phyloP scores from a whole-genome alignment of 202 grass and related monocot species.

The Cymbopogon flexuosus region DNA sequence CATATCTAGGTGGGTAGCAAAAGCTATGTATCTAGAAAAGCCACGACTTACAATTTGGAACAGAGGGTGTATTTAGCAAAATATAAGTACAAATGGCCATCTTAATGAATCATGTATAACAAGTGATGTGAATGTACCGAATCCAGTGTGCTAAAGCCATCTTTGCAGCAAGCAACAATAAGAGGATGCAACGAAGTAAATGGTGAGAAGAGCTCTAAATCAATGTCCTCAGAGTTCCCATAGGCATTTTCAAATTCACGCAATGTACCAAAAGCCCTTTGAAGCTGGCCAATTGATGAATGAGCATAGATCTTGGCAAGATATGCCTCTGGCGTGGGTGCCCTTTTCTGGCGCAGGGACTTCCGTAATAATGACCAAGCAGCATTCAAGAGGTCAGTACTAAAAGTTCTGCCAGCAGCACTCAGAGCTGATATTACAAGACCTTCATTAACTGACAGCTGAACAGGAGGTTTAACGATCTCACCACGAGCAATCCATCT shows the following conservation, averaged over 20 bases:
- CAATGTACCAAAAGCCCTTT: constrained; percentile 71
- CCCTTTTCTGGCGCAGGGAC: constrained; percentile 70
- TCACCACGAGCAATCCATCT: constrained; percentile 78
- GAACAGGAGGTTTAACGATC: constrained; percentile 41
- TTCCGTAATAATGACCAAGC: constrained; percentile 67
- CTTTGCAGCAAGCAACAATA: constrained; percentile 81
- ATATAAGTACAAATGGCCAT: constrained; percentile 13
- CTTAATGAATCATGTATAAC: constrained; percentile 17
- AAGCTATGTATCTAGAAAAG: neutral
- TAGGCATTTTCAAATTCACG: constrained; percentile 89
- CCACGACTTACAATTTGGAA: neutral
- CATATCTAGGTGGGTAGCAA: neutral
- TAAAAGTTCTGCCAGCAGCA: constrained; percentile 61
- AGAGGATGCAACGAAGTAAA: constrained; percentile 82
- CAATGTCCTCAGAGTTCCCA: constrained; percentile 50
- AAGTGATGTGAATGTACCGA: constrained; percentile 47
- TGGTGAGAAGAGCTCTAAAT: constrained; percentile 85
- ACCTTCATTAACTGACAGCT: constrained; percentile 80
- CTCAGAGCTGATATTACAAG: constrained; percentile 68
- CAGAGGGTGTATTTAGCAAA: neutral
- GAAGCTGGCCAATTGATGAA: constrained; percentile 80
- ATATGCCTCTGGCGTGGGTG: constrained; percentile 69
- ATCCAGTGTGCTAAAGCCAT: constrained; percentile 74
- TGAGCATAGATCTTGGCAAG: constrained; percentile 92
- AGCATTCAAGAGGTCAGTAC: constrained; percentile 63